Conservation (phyloP, 371 early-diverging fungal genomes). For the Mortierella sp. region DNA sequence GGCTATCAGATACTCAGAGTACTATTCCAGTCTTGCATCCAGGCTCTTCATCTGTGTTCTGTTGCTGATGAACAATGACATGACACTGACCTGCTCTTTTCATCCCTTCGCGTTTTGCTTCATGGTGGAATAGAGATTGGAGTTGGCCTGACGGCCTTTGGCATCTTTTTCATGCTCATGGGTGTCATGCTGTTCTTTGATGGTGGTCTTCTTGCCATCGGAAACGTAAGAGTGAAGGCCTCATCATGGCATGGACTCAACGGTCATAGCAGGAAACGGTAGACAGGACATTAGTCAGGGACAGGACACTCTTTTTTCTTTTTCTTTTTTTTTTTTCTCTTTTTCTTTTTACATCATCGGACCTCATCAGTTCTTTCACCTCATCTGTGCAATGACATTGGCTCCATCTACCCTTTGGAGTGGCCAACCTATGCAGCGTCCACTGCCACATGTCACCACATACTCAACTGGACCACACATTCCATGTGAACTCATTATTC, state of each 20-base stretch:
- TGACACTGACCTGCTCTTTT: slow-evolving; percentile 2
- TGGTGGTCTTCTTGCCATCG: slow-evolving; percentile 91
- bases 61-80: neutral
- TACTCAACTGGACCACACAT: no score
- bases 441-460: no score
- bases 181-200: slow-evolving; percentile 95
- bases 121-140: slow-evolving; percentile 77
- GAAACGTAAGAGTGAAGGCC: slow-evolving; percentile 74
- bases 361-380: no score
- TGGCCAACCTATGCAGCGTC: no score
- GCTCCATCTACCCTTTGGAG: no score
- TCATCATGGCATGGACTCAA: neutral
- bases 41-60: neutral
- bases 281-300: no score
- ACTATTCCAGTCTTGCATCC: slow-evolving; percentile 10
- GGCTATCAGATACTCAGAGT: slow-evolving; percentile 85
- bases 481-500: no score
- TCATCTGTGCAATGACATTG: no score
- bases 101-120: slow-evolving; percentile 1
- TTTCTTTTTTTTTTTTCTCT: no score
- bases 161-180: slow-evolving; percentile 85
- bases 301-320: no score
- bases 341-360: neutral
- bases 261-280: no score
- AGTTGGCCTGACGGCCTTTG: slow-evolving; percentile 91